Evolutionary conservation across 306 rosid genomes (phyloP).

Genomic region (Prunus kanzakura): DNA sequence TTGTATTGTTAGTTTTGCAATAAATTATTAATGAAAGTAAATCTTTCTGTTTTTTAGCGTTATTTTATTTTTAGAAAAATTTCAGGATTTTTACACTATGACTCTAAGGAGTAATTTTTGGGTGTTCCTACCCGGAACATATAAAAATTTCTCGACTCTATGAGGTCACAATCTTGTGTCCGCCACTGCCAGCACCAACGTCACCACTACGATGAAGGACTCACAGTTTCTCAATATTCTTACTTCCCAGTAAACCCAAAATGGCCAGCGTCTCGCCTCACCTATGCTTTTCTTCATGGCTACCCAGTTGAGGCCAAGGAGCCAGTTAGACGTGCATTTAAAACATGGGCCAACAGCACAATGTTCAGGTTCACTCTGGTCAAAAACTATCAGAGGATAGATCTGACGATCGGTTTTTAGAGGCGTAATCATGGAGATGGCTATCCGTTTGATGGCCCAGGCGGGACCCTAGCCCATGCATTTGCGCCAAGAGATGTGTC

Average conservation of each 20-base stretch:
- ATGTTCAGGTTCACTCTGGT: slow-evolving; percentile 12
- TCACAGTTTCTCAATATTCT: slow-evolving; percentile 4
- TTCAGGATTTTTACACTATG: no score
- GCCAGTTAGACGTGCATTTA: slow-evolving; percentile 15
- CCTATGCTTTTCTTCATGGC: slow-evolving; percentile 1
- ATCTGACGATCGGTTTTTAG: slow-evolving; percentile 19
- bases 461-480: slow-evolving; percentile 25
- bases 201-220: not conserved
- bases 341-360: slow-evolving; percentile 17
- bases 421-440: slow-evolving; percentile 31
- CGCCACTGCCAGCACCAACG: no score
- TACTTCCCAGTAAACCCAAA: slow-evolving; percentile 6
- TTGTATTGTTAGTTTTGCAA: no score
- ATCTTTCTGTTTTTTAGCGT: no score
- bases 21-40: no score
- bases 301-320: not conserved
- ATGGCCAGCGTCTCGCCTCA: slow-evolving; percentile 25
- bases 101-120: no score
- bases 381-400: not conserved
- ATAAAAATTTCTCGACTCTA: no score
- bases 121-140: no score
- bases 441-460: slow-evolving; percentile 10
- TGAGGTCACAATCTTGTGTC: no score
- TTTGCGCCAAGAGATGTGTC: not conserved
- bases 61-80: no score